Evolutionary conservation across 108 stramenopile genomes (phyloP).

Genomic region (Nannochloropsis gaditana): DNA sequence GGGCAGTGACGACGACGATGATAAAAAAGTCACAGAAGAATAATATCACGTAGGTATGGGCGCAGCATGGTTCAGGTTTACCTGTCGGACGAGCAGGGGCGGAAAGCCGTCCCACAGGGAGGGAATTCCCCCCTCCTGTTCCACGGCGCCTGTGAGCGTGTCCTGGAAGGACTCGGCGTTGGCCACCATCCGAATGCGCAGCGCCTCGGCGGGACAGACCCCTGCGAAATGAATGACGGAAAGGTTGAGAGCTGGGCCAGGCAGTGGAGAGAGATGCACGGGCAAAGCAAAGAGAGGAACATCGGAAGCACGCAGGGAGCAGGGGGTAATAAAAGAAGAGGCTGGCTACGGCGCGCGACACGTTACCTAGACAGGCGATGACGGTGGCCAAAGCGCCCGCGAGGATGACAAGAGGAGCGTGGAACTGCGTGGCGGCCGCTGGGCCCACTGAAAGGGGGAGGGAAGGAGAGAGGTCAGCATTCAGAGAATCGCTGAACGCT

Average conservation of each 20-base stretch:
- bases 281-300: neutral
- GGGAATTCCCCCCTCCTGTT: conserved; percentile 68
- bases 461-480: neutral
- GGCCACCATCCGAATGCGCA: conserved; percentile 76
- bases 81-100: conserved; percentile 66
- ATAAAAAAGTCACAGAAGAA: neutral
- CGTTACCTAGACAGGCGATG: conserved; percentile 68
- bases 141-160: conserved; percentile 62
- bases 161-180: conserved; percentile 66
- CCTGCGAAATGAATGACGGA: neutral
- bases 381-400: conserved; percentile 80
- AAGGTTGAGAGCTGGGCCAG: neutral
- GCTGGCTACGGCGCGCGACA: neutral
- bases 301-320: neutral
- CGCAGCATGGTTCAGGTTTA: too few relatives aligned
- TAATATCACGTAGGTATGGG: neutral
- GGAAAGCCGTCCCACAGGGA: conserved; percentile 76
- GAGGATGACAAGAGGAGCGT: conserved; percentile 67
- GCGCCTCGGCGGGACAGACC: conserved; percentile 72
- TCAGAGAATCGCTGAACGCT: neutral
- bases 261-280: neutral
- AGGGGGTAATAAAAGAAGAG: neutral
- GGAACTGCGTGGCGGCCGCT: conserved; percentile 53
- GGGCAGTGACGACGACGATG: neutral
- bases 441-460: conserved; percentile 25